Base-by-base conservation (phyloP, 495 filamentous ascomycete species). In the Friedmanniomyces simplex region DNA sequence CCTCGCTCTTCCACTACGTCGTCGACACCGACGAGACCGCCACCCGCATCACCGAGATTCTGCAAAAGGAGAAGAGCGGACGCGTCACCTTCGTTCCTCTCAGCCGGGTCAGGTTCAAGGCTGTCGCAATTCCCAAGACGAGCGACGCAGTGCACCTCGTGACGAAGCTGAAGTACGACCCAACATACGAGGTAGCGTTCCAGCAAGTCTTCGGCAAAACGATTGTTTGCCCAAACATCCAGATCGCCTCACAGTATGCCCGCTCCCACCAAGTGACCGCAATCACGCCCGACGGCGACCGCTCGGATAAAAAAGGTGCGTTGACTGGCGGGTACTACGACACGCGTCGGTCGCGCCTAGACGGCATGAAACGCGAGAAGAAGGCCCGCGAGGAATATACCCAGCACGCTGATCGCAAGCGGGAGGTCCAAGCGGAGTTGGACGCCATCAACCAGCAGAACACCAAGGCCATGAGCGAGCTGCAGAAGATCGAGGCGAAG, bases 21-120 rank as follows among this genome's bases (percentile, higher is more conserved):
- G 90, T 96, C 46, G 93, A 99, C 68, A 95, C 84, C 39, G 91
- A 91, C 53, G 81, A 86, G 37, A 96, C 91, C 1, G 89, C 89
- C 0, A 87, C 88, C 0, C 80, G 80, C 52, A 82, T 95, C 16
- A 76, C 90, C 14, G 86, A 91, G 63, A 78, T 85, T 14, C 75
- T 99, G 21, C 82, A 89, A 66, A 87, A 86, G 52, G 81, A 84
- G 54, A 84, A 80, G 55, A 81, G 85, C 18, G 93, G 93, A n/a
- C 82, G 93, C 63, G 78, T 97, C 26, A 97, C 94, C 1, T 96
- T 95, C 63, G 89, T 99, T 82, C 93, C 93, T 0, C 75, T 99
- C 11, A 90, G 89, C 52, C 82, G 87, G 21, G 72, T 97, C 37
- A 79, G 79, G 41, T 78, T 82, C 1, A 82, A 79, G 57, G 74